phyloP scores from a whole-genome alignment of 306 rosid species.

The Benincasa hispida region DNA sequence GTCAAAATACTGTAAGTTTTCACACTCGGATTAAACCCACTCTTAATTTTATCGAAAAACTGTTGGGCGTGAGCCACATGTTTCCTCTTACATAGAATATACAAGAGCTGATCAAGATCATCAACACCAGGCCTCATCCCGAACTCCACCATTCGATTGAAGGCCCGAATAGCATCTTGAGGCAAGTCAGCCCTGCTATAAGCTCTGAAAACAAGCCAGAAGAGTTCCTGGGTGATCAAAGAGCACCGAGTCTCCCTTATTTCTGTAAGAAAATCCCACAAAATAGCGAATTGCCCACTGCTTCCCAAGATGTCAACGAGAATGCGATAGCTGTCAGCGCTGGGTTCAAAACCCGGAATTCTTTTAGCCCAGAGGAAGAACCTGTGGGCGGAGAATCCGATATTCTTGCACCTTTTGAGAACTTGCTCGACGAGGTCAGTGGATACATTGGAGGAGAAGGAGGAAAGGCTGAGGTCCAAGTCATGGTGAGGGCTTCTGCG shows the following conservation, averaged over 20 bases:
- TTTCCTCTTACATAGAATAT: conserved; percentile 51
- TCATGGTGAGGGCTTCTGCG: conserved; percentile 70
- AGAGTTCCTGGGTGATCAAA: conserved; percentile 36
- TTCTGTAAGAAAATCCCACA: conserved; percentile 81
- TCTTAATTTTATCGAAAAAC: conserved; percentile 52
- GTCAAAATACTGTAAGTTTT: conserved; percentile 67
- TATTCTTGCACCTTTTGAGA: conserved; percentile 68
- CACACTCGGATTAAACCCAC: conserved; percentile 27
- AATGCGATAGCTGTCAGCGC: conserved; percentile 47
- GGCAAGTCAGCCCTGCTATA: conserved; percentile 68
- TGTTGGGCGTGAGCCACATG: conserved; percentile 57
- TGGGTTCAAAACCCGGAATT: conserved; percentile 57
- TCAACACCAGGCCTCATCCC: conserved; percentile 40
- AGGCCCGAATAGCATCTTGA: conserved; percentile 62
- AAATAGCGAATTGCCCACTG: conserved; percentile 56
- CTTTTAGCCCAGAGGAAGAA: conserved; percentile 85
- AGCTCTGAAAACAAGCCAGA: conserved; percentile 63
- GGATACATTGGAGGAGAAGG: conserved; percentile 51
- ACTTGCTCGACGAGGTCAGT: conserved; percentile 64
- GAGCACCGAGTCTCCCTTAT: conserved; percentile 36
- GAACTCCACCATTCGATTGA: conserved; percentile 65
- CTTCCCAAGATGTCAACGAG: conserved; percentile 64
- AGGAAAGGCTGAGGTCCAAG: conserved; percentile 41
- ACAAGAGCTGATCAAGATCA: conserved; percentile 67
- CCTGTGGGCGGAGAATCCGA: conserved; percentile 69